A percentile compares a stretch with the other conserved stretches of the same genome.
Conservation (phyloP, 345 rosid genomes). For the Aethionema arabicum region DNA sequence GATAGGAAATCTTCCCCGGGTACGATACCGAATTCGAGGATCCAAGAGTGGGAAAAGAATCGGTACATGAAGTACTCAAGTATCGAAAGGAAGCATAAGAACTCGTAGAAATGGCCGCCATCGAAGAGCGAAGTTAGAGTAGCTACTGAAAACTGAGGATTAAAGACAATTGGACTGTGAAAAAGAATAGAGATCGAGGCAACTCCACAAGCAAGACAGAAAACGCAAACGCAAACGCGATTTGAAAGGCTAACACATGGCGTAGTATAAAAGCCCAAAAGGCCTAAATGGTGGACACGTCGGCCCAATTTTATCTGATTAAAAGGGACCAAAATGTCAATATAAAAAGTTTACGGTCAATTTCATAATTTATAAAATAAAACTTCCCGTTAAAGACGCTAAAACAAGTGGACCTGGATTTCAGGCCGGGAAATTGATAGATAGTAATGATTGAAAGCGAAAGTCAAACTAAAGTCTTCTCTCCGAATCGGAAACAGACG, state of each 20-base stretch:
- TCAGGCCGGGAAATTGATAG: conserved; percentile 29
- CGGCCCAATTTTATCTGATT: too few relatives aligned
- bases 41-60: conserved; percentile 22
- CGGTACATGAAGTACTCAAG: conserved; percentile 21
- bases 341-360: not conserved
- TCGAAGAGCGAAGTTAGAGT: conserved; percentile 21
- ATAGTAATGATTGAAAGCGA: conserved; percentile 26
- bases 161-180: conserved; percentile 14
- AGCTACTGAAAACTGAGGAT: conserved; percentile 6
- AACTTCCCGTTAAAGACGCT: conserved; percentile 13
- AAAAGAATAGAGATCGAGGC: not conserved
- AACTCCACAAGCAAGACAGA: not conserved
- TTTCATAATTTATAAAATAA: not conserved
- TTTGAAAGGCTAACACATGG: conserved; percentile 3
- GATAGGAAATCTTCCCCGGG: conserved; percentile 23
- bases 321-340: not conserved
- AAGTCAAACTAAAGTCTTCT: conserved; percentile 33
- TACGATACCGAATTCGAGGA: conserved; percentile 30
- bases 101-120: conserved; percentile 42
- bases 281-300: conserved; percentile 27
- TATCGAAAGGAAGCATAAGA: conserved; percentile 22
- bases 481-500: conserved; percentile 8
- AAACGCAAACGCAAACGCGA: not conserved
- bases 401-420: conserved; percentile 22
- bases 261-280: conserved; percentile 8